Evolutionary conservation across 805 yeast species (phyloP), one percentile per base, ranked within the genome.

Genomic region (Saturnispora halmiae): DNA sequence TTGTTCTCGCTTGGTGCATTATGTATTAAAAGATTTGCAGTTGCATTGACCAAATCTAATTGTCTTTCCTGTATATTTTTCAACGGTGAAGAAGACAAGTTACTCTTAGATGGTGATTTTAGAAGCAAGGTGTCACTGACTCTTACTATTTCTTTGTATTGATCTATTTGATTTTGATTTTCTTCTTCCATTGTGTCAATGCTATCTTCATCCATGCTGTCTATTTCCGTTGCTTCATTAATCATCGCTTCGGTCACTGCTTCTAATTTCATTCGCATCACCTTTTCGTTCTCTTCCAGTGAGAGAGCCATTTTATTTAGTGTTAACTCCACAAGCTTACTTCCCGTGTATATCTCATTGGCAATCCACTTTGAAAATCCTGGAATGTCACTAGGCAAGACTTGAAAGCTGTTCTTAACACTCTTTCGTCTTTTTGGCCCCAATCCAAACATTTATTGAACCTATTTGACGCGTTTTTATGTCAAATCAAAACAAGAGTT

Each of bases 331-430:
- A 56, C 47, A 31, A 56, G 21, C 33, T 51, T 51, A 21, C 50
- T 54, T 25, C 54, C 56, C 14, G 51, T 44, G 24, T 48, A 46
- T 7, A 55, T 52, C 41, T 58, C 63, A 26, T 53, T 51, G 8
- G 59, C 59, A 35, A 58, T 50, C 63, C 63, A 59, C 42, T 57
- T 57, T 4, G 62, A 51, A 35, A 57, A 57, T 5, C 63, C 63
- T 1, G 63, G 63, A 6, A 59, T 43, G 6, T 41, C 43, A 8
- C 16, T 24, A 0, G 47, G 40, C 1, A 3, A 18, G 9, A 36
- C 40, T 3, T 11, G 37, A 16, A 35, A 22, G 26, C 26, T 22
- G 26, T 22, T 22, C 26, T 22, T 22, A 6, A 6, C 26, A 10
- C 26, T 22, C 10, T 22, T 22, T 6, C 26, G 26, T 10, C 26